Evolutionary conservation across 176 grass and related monocot genomes (phyloP), one percentile per base, ranked within the genome.

Genomic region (Bothriochloa decipiens): DNA sequence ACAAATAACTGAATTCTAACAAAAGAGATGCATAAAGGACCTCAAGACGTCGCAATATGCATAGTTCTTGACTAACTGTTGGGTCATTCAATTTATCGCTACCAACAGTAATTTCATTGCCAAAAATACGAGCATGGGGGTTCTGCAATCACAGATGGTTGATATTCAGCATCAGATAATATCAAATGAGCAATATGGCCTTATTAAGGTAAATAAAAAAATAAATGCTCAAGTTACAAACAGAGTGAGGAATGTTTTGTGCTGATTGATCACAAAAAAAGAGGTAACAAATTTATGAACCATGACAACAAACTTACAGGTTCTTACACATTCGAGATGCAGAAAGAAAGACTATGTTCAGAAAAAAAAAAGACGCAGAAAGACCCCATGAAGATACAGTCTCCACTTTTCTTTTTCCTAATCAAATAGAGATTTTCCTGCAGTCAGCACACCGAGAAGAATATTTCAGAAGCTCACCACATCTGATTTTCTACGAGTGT

Each of bases 41-140:
- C 92, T 89, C 73, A 78, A 85, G 77, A 65, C 68, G 68, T 43
- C 66, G 78, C 33, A 94, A 62, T 61, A 79, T 78, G 80, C 94
- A 97, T 74, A 92, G 85, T 84, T n/a, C 72, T 75, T 64, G 79
- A 76, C 86, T 89, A 61, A 58, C 46, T 70, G 58, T 17, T 75
- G 68, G 37, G 74, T 86, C 85, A 71, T 89, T 75, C 86, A 91
- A 86, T 40, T 61, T 36, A 27, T 58, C 83, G 68, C 77, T 83
- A 26, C 86, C 77, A 80, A 94, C 42, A 26, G 17, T 69, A 87
- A 85, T 87, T 57, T 73, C 15, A 67, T 22, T 47, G 50, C 3
- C 17, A 75, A 8, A 33, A 41, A 94, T 68, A 74, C 36, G 11
- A 82, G 62, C 13, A 87, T 94, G 88, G 76, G 86, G 83, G 29